Conservation (phyloP, 2,329 filamentous ascomycete genomes). For the Biscogniauxia sp. region DNA sequence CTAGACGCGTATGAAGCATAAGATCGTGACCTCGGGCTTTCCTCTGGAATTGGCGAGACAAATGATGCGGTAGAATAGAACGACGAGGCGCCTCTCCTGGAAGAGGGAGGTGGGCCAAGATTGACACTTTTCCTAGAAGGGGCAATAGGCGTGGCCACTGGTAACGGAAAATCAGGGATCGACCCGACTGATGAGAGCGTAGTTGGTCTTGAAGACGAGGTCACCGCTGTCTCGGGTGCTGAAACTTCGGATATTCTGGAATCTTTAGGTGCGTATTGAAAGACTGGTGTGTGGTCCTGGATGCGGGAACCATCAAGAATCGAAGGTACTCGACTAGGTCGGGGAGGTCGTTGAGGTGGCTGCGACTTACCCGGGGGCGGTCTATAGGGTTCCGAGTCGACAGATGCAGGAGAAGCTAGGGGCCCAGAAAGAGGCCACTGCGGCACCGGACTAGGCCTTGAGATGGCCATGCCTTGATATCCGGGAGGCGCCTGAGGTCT, state of each 20-base stretch:
- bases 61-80: conserved; percentile 65
- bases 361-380: conserved; percentile 49
- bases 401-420: conserved; percentile 21
- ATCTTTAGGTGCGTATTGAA: conserved; percentile 44
- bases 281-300: conserved; percentile 55
- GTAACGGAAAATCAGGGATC: conserved; percentile 58
- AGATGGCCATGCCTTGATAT: conserved; percentile 46
- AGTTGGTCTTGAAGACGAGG: conserved; percentile 51
- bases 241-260: conserved; percentile 39
- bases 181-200: conserved; percentile 54
- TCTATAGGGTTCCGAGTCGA: conserved; percentile 43
- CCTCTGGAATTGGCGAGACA: conserved; percentile 75
- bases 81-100: conserved; percentile 59
- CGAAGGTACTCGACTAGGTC: conserved; percentile 59
- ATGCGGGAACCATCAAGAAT: conserved; percentile 55
- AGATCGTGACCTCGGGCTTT: conserved; percentile 56
- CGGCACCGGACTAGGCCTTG: conserved; percentile 39
- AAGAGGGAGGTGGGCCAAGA: conserved; percentile 59
- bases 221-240: conserved; percentile 45
- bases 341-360: conserved; percentile 57
- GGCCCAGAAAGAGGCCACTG: conserved; percentile 40
- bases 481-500: conserved; percentile 35
- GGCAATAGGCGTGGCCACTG: conserved; percentile 34
- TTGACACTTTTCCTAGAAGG: conserved; percentile 48
- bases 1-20: conserved; percentile 70